Evolutionary conservation across 768 basidiomycete species (phyloP).

Genomic region (Naganishia onofrii): DNA sequence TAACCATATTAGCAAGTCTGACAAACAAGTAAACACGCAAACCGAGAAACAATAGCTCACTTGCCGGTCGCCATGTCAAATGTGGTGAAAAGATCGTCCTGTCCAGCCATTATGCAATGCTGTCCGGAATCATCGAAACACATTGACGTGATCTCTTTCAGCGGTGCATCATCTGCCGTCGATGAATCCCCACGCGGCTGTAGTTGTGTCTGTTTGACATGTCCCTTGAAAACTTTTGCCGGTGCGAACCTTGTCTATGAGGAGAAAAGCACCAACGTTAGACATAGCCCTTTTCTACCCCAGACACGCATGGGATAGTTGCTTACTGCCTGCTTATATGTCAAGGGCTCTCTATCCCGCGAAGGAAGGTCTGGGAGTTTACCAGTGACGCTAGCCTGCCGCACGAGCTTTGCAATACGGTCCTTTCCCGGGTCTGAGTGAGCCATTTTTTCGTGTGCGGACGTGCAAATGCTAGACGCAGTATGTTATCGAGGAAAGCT

Average conservation of each 20-base stretch:
- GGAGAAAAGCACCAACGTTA: no score
- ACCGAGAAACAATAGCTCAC: conserved; percentile 61
- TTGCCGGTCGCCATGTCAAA: conserved; percentile 88
- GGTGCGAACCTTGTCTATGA: conserved; percentile 73
- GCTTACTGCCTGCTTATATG: conserved; percentile 19
- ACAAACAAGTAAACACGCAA: conserved; percentile 2
- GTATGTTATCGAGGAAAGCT: not conserved
- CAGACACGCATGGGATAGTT: no score
- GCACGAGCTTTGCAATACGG: conserved; percentile 1
- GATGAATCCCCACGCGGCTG: conserved; percentile 32
- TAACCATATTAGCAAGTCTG: conserved; percentile 13
- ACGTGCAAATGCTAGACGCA: not conserved
- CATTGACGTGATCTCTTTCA: conserved; percentile 67
- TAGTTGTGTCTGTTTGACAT: conserved; percentile 64
- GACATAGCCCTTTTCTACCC: no score
- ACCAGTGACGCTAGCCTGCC: not conserved
- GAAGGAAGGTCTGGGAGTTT: conserved; percentile 25
- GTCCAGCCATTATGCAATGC: conserved; percentile 75
- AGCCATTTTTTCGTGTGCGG: not conserved
- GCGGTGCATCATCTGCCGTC: conserved; percentile 49
- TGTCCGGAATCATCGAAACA: conserved; percentile 89
- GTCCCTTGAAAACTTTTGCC: conserved; percentile 79
- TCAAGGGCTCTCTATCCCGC: conserved; percentile 18
- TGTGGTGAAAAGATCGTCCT: conserved; percentile 87
- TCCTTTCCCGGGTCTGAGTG: conserved; percentile 4